phyloP scores from a whole-genome alignment of 1,139 yeast genomes.

The Groenewaldozyma auringiensis region DNA sequence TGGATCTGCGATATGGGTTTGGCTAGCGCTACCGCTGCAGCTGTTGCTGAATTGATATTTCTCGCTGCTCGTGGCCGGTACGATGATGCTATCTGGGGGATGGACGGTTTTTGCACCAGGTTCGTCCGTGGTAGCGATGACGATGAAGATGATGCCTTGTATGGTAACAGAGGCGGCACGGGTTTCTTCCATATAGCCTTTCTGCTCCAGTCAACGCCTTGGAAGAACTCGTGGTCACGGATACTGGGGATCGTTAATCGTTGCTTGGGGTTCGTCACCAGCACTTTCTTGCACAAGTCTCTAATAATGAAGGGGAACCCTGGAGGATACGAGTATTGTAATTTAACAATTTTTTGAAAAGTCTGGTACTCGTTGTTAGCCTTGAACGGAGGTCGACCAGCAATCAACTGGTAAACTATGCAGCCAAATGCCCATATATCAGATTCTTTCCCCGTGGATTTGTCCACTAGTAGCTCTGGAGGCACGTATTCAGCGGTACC shows the following conservation, averaged over 20 bases:
- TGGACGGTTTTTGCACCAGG: not conserved
- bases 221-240: conserved; percentile 69
- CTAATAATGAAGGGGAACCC: conserved; percentile 67
- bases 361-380: conserved; percentile 93
- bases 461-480: conserved; percentile 82
- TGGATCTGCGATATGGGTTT: conserved; percentile 14
- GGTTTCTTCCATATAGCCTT: conserved; percentile 58
- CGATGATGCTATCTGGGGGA: conserved; percentile 17
- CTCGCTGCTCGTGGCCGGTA: conserved; percentile 9
- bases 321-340: conserved; percentile 75
- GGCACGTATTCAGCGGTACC: conserved; percentile 89
- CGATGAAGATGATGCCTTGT: conserved; percentile 35
- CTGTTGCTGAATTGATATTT: conserved; percentile 17
- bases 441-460: conserved; percentile 75
- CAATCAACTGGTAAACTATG: conserved; percentile 83
- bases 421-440: conserved; percentile 98
- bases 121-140: conserved; percentile 8
- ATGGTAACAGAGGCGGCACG: conserved; percentile 78
- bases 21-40: conserved; percentile 24
- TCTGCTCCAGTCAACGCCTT: conserved; percentile 56
- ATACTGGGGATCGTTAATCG: conserved; percentile 60
- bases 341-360: conserved; percentile 82
- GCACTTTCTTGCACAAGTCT: conserved; percentile 60
- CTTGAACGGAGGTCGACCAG: conserved; percentile 94
- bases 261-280: conserved; percentile 57